A percentile compares a stretch with the other conserved stretches of the same genome.
phyloP scores from a whole-genome alignment of 192 early-diverging fungal species.

The Umbelopsis sp. region DNA sequence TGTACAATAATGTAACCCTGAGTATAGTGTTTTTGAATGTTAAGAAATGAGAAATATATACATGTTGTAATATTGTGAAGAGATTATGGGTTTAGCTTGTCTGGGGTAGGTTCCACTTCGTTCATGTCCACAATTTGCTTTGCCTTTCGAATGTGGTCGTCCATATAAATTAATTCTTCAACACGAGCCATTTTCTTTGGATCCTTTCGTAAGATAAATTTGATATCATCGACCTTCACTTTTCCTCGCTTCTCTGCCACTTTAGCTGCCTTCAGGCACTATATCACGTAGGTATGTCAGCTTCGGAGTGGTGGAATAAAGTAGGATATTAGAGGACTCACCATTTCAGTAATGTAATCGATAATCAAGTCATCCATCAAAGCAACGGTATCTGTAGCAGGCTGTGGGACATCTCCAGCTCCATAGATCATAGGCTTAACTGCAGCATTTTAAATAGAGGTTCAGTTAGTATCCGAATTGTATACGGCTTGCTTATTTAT shows the following conservation, averaged over 20 bases:
- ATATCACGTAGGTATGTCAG: not conserved
- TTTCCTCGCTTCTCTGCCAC: slow-evolving; percentile 57
- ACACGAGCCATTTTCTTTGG: slow-evolving; percentile 83
- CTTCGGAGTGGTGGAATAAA: not conserved
- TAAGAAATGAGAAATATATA: not conserved
- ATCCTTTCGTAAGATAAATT: slow-evolving; percentile 75
- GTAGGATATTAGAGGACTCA: slow-evolving; percentile 30
- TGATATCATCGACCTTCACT: slow-evolving; percentile 73
- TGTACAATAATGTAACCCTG: slow-evolving; percentile 10
- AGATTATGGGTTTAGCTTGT: not conserved
- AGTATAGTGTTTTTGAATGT: not conserved
- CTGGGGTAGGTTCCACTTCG: slow-evolving; percentile 41
- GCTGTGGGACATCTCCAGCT: slow-evolving; percentile 80
- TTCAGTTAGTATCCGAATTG: not conserved
- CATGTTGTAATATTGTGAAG: not conserved
- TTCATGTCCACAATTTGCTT: slow-evolving; percentile 57
- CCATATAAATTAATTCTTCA: slow-evolving; percentile 78
- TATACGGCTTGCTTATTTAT: too few relatives aligned
- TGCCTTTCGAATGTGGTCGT: slow-evolving; percentile 74
- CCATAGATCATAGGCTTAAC: slow-evolving; percentile 83
- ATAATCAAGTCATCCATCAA: slow-evolving; percentile 82
- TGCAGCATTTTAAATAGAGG: slow-evolving; percentile 16
- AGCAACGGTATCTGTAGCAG: slow-evolving; percentile 73
- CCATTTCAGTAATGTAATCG: slow-evolving; percentile 78
- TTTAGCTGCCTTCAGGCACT: slow-evolving; percentile 60